Evolutionary conservation across 257 asterid genomes (phyloP).

Genomic region (Solanum neorickii): DNA sequence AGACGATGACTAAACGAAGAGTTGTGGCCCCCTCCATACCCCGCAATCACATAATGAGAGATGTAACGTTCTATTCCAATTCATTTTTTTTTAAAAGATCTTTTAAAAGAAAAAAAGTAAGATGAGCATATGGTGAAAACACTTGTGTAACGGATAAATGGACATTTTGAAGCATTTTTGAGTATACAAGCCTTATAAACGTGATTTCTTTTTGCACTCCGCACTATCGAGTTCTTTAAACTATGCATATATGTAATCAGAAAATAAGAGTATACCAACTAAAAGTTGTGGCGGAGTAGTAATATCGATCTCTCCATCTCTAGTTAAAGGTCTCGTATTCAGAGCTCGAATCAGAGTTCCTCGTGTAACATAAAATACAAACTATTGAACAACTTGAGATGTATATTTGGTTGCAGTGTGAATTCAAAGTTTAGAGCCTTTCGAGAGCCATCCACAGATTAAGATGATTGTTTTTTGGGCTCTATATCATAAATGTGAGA

Average conservation of each 20-base stretch:
- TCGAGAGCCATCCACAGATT: background rate
- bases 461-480: background rate
- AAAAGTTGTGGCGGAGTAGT: background rate
- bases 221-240: background rate
- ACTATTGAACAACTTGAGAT: background rate
- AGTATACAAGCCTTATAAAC: background rate
- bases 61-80: background rate
- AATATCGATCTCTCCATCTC: too few species aligned
- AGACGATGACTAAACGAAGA: conserved; percentile 51
- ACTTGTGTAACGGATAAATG: background rate
- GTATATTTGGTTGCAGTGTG: background rate
- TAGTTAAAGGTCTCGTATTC: background rate
- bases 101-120: background rate
- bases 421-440: too few species aligned
- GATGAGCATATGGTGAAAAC: background rate
- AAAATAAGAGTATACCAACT: background rate
- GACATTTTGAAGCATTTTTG: conserved; percentile 1
- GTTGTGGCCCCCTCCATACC: background rate
- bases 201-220: background rate
- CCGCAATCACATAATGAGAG: background rate
- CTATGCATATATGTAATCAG: background rate
- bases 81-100: background rate
- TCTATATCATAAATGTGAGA: background rate
- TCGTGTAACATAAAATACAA: background rate
- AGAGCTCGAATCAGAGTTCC: background rate